These are phyloP conservation scores for Fusarium sp. DNA, from an alignment of 2,329 filamentous ascomycete species.

Conservation along the genomic window DNA sequence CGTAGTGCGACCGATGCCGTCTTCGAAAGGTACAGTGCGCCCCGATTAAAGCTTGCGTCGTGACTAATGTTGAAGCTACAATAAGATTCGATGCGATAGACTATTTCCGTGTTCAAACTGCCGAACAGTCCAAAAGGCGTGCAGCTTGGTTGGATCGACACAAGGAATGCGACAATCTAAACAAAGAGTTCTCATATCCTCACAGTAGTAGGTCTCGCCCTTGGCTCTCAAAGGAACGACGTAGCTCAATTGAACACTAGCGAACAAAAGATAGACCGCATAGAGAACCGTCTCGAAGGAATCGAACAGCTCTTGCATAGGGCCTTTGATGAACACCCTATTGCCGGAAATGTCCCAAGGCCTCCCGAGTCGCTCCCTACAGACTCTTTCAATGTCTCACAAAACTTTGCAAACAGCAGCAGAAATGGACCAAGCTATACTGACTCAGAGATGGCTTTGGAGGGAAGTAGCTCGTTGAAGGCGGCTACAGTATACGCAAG, in stretches of 20 bases:
- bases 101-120: background rate
- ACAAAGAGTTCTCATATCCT: background rate
- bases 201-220: background rate
- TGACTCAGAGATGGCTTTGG: background rate
- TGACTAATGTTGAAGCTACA: background rate
- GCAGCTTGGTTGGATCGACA: background rate
- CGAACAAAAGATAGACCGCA: background rate
- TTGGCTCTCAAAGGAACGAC: too few species aligned
- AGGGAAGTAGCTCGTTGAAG: background rate
- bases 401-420: background rate
- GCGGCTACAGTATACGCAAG: background rate
- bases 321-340: background rate
- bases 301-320: background rate
- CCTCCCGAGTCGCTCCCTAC: background rate
- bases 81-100: background rate
- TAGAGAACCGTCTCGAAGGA: background rate
- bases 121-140: background rate
- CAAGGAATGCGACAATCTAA: background rate
- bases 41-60: rapidly evolving
- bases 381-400: background rate
- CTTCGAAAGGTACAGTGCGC: background rate
- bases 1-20: background rate
- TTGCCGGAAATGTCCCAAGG: background rate
- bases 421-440: background rate
- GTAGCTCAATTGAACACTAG: background rate